A percentile compares a stretch with the other conserved stretches of the same genome.
phyloP scores from a whole-genome alignment of 306 rosid species.

The Clitoria ternatea region DNA sequence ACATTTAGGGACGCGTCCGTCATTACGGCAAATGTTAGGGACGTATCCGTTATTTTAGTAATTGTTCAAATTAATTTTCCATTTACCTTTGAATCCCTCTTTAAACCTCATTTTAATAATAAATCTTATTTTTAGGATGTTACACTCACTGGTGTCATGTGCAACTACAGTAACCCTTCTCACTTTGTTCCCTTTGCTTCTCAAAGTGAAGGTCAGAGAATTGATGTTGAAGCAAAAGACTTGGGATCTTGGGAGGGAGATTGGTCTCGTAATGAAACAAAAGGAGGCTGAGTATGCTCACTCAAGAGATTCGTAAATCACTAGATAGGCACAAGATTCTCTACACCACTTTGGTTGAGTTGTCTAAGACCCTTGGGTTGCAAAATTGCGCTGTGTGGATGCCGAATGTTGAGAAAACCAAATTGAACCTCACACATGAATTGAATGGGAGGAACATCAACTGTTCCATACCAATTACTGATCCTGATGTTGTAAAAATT shows the following conservation, averaged over 20 bases:
- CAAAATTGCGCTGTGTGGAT: conserved; percentile 94
- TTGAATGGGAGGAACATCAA: conserved; percentile 50
- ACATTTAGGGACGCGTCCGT: too few relatives aligned
- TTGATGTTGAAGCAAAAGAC: conserved; percentile 83
- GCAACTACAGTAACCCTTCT: conserved; percentile 78
- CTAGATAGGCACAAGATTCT: conserved; percentile 73
- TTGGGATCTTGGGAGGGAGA: conserved; percentile 78
- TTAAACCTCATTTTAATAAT: too few relatives aligned
- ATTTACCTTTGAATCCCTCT: too few relatives aligned
- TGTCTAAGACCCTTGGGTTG: conserved; percentile 74
- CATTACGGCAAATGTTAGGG: too few relatives aligned
- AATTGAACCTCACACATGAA: conserved; percentile 73
- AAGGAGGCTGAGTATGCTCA: conserved; percentile 85
- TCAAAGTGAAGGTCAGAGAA: conserved; percentile 87
- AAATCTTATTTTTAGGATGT: too few relatives aligned
- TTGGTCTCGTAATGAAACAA: conserved; percentile 67
- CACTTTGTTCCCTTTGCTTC: conserved; percentile 77
- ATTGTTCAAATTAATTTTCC: too few relatives aligned
- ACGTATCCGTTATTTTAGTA: too few relatives aligned
- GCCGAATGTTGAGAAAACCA: conserved; percentile 67
- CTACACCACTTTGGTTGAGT: conserved; percentile 70
- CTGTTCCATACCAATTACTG: conserved; percentile 42
- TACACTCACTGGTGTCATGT: conserved; percentile 78
- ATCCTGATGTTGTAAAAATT: conserved; percentile 55
- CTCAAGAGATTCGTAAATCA: conserved; percentile 89